Conservation (phyloP, 257 asterid genomes). For the Nicotiana attenuata region DNA sequence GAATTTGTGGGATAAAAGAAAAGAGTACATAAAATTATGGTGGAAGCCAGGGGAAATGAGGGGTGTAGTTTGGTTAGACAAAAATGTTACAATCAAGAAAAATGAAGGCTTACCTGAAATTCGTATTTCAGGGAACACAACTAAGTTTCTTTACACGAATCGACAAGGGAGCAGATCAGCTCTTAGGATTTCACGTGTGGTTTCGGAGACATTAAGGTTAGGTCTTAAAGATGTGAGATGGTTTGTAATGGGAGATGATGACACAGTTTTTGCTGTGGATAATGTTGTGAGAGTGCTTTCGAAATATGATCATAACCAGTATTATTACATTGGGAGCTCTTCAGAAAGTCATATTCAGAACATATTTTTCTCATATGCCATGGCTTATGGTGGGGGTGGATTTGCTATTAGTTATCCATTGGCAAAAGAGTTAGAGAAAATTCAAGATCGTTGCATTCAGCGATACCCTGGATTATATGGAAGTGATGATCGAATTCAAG, state of each 20-base stretch:
- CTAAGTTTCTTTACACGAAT: slow-evolving; percentile 45
- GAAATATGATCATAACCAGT: slow-evolving; percentile 63
- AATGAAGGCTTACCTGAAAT: slow-evolving; percentile 50
- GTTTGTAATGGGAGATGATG: slow-evolving; percentile 94
- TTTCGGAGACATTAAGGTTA: slow-evolving; percentile 66
- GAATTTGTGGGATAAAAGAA: slow-evolving; percentile 53
- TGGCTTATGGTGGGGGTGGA: slow-evolving; percentile 96
- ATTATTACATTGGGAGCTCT: slow-evolving; percentile 67
- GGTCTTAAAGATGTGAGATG: slow-evolving; percentile 62
- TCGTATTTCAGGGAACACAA: slow-evolving; percentile 49
- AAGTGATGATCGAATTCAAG: slow-evolving; percentile 80
- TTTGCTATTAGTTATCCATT: slow-evolving; percentile 83
- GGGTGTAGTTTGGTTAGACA: slow-evolving; percentile 75
- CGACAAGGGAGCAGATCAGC: slow-evolving; percentile 63
- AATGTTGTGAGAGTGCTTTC: slow-evolving; percentile 59
- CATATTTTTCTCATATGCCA: slow-evolving; percentile 59
- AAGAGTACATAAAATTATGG: slow-evolving; percentile 69
- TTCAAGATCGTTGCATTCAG: slow-evolving; percentile 76
- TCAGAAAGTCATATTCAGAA: slow-evolving; percentile 83
- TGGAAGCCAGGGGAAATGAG: slow-evolving; percentile 60
- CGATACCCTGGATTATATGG: slow-evolving; percentile 71
- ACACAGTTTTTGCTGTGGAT: slow-evolving; percentile 67
- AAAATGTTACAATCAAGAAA: slow-evolving; percentile 10
- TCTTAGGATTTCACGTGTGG: slow-evolving; percentile 66
- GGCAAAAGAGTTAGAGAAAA: slow-evolving; percentile 64